Evolutionary conservation across 2,329 filamentous ascomycete genomes (phyloP), one percentile per base, ranked within the genome.

Genomic region (Trichoderma gracile): DNA sequence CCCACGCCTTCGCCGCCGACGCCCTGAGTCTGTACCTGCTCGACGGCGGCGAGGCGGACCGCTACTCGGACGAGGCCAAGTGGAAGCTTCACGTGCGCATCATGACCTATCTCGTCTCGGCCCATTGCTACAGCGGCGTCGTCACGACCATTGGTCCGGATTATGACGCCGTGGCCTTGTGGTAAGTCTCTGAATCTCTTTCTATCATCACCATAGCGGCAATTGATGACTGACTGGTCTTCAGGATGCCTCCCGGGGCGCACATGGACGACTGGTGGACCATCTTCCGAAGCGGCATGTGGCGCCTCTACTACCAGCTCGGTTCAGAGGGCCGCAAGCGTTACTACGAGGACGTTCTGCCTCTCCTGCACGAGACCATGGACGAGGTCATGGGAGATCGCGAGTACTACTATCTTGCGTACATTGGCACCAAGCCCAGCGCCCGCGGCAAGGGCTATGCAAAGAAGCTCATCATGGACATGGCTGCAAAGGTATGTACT

Each of bases 371-470:
- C 77, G 79, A 87, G 69, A 89, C 89, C 72, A 93, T 93, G 80
- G 79, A 82, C 66, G 81, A 85, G 67, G 82, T 90, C 67, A 84
- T 95, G 75, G 88, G 89, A 23, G 80, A 84, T 45, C 83, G 86
- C 57, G 81, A 89, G 66, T 87, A 85, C 73, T 95, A 91, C 83
- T 95, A 95, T 75, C 86, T 96, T 62, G 90, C 93, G 54, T 95
- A 94, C 76, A 81, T 96, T 67, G 92, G 91, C 67, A 93, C 90
- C 57, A 89, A 88, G 75, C 86, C 89, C 40, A 82, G 81, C 67
- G 86, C 88, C 5, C 85, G 89, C 66, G 86, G 90, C 54, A 88
- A 88, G 70, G 91, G 92, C 12, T 91, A 91, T 75, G 90, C 87
- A 17, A 82, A 82, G 69, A 88, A 86, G 77, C 81, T 93, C 67